Evolutionary conservation across 139 green algal species (phyloP).

Genomic region (Coelastrella sp.): DNA sequence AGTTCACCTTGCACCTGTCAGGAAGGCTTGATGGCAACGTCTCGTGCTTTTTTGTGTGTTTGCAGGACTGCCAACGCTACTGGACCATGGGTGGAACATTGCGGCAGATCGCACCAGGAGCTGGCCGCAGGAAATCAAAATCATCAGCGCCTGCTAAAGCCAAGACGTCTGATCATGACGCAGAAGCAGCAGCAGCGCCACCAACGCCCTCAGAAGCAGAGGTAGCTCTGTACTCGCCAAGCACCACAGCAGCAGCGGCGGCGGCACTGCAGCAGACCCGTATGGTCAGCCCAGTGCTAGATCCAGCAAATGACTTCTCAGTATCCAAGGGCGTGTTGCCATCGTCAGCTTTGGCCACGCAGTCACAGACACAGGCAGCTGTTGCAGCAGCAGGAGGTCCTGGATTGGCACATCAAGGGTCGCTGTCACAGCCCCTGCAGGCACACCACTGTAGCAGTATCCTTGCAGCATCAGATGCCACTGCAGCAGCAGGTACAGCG

Average conservation of each 20-base stretch:
- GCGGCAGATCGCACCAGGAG: slow-evolving; percentile 89
- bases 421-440: background rate
- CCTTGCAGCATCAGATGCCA: background rate
- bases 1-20: background rate
- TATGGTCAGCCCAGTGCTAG: background rate
- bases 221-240: background rate
- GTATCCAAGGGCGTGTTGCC: background rate
- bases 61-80: slow-evolving; percentile 89
- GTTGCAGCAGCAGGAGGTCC: slow-evolving; percentile 9
- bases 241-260: slow-evolving; percentile 23
- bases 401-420: background rate
- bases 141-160: background rate
- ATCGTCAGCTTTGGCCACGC: background rate
- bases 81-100: slow-evolving; percentile 95
- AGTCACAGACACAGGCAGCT: background rate
- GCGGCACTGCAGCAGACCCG: background rate
- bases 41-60: too few species aligned
- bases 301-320: background rate
- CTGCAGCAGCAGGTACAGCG: slow-evolving; percentile 3
- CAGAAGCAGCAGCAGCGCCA: background rate
- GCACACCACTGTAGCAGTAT: background rate
- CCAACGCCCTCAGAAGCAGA: background rate
- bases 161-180: background rate
- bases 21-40: background rate
- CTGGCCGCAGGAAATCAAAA: slow-evolving; percentile 82